Conservation (phyloP, 176 grass and related monocot species). For the Cenchrus fungigraminus region DNA sequence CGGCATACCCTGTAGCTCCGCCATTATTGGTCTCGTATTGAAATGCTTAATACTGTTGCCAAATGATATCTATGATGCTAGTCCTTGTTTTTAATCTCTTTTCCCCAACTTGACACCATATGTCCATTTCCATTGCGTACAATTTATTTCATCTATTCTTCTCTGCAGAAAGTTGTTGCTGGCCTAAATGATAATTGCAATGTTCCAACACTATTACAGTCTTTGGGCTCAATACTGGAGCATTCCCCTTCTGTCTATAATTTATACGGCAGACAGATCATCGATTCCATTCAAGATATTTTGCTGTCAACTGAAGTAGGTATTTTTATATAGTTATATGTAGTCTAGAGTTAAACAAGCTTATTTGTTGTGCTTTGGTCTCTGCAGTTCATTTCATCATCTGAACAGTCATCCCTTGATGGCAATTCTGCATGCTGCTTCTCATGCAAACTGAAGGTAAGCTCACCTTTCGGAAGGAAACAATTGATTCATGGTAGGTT, state of each 20-base stretch:
- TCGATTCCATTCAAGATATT: constrained; percentile 63
- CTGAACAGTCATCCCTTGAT: constrained; percentile 47
- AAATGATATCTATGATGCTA: constrained; percentile 27
- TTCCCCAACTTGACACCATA: not conserved
- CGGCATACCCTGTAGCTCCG: not conserved
- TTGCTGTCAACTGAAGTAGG: constrained; percentile 70
- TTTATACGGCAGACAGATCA: constrained; percentile 59
- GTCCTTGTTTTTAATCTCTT: constrained; percentile 28
- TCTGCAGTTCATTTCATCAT: constrained; percentile 56
- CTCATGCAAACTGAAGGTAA: constrained; percentile 90
- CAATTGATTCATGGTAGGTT: constrained; percentile 33
- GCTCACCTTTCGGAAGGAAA: constrained; percentile 16
- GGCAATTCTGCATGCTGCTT: constrained; percentile 60
- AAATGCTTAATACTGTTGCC: constrained; percentile 23
- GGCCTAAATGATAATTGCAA: constrained; percentile 56
- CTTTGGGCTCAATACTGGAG: constrained; percentile 78
- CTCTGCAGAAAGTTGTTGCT: constrained; percentile 74
- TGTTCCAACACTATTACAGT: constrained; percentile 78
- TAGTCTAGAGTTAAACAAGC: constrained; percentile 22
- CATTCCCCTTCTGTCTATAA: constrained; percentile 67
- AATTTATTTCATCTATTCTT: constrained; percentile 41
- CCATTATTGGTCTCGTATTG: constrained; percentile 23
- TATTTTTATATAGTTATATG: constrained; percentile 21
- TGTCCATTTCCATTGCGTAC: constrained; percentile 14
- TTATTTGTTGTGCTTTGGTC: constrained; percentile 37